Percentiles rank a stretch among this genome's conserved stretches.
Evolutionary conservation across 2,329 filamentous ascomycete species (phyloP).

Genomic region (Fusarium veterinarium): DNA sequence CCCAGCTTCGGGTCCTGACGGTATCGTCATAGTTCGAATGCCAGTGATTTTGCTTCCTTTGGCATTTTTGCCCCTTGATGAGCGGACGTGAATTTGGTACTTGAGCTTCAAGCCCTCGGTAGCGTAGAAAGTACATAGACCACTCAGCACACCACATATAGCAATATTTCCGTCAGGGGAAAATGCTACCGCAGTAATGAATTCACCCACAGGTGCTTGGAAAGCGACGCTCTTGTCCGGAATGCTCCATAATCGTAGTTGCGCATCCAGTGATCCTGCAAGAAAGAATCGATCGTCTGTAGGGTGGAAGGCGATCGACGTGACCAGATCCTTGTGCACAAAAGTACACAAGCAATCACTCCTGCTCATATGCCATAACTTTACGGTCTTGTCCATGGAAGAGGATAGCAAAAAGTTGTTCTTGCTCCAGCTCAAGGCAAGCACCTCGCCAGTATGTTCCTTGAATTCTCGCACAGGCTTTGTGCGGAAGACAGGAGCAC

Average conservation of each 20-base stretch:
- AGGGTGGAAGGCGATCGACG: slow-evolving; percentile 93
- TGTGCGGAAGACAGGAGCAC: slow-evolving; percentile 88
- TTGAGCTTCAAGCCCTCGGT: slow-evolving; percentile 89
- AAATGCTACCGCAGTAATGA: slow-evolving; percentile 94
- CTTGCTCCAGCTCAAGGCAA: slow-evolving; percentile 98
- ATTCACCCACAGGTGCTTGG: slow-evolving; percentile 79
- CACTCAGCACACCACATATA: slow-evolving; percentile 88
- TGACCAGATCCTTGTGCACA: slow-evolving; percentile 94
- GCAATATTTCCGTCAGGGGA: slow-evolving; percentile 90
- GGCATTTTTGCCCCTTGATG: slow-evolving; percentile 89
- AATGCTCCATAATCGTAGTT: slow-evolving; percentile 93
- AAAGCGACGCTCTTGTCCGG: slow-evolving; percentile 95
- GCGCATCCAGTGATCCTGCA: slow-evolving; percentile 89
- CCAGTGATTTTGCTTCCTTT: slow-evolving; percentile 98
- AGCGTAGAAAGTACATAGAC: slow-evolving; percentile 89
- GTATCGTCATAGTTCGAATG: slow-evolving; percentile 78
- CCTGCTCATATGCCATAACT: slow-evolving; percentile 90
- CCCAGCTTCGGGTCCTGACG: slow-evolving; percentile 59
- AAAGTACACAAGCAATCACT: slow-evolving; percentile 91
- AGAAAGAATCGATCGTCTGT: slow-evolving; percentile 96
- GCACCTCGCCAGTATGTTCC: slow-evolving; percentile 85
- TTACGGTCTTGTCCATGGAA: slow-evolving; percentile 97
- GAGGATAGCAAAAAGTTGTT: slow-evolving; percentile 97
- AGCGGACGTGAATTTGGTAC: slow-evolving; percentile 92
- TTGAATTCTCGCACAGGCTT: slow-evolving; percentile 83